Percentiles rank a stretch among this genome's conserved stretches.
Conservation (phyloP, 345 rosid species). For the Garcia nutans region DNA sequence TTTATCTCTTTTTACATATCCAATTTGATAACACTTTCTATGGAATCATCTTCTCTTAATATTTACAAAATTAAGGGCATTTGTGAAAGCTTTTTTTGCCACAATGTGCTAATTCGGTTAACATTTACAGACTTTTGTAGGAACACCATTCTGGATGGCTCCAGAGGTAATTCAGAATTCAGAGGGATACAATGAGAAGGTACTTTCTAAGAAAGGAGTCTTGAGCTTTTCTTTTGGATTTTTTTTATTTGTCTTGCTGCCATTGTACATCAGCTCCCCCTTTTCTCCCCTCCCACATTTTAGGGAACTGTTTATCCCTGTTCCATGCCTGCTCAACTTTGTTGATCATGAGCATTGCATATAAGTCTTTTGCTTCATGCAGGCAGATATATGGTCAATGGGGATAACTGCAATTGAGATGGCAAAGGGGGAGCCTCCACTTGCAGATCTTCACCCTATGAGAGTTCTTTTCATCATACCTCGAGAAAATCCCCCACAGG, state of each 20-base stretch:
- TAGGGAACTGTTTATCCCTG: not conserved
- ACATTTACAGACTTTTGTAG: conserved; percentile 89
- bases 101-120: not conserved
- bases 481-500: conserved; percentile 99
- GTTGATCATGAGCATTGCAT: conserved; percentile 13
- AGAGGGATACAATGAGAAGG: conserved; percentile 98
- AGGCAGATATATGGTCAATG: conserved; percentile 99
- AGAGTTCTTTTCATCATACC: conserved; percentile 99
- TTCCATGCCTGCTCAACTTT: not conserved
- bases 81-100: conserved; percentile 20
- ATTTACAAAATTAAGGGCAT: not conserved
- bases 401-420: conserved; percentile 98
- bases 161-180: conserved; percentile 99
- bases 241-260: not conserved
- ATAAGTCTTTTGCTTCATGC: conserved; percentile 35
- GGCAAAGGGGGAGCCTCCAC: conserved; percentile 99
- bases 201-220: conserved; percentile 21
- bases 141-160: conserved; percentile 99
- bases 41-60: not conserved
- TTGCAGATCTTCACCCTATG: conserved; percentile 99
- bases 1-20: not conserved
- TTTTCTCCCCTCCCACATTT: conserved; percentile 14
- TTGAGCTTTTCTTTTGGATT: conserved; percentile 3
- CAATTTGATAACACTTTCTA: not conserved
- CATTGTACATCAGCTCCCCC: conserved; percentile 5